Evolutionary conservation across 768 basidiomycete genomes (phyloP).

Genomic region (Suillus alpinus): DNA sequence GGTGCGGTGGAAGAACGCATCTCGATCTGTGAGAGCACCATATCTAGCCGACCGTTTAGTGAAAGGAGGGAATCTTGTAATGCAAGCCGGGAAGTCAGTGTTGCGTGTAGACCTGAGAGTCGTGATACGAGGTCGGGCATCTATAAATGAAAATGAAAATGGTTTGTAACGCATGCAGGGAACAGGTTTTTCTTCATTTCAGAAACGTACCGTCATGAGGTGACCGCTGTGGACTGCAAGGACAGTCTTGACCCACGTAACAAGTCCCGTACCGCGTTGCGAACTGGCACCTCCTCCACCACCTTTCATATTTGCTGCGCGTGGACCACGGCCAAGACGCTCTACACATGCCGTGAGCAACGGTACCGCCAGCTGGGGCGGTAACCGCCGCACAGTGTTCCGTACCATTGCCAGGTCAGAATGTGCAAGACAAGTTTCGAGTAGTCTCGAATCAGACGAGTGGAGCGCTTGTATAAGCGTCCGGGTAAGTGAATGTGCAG

Average conservation of each 20-base stretch:
- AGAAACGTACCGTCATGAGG: conserved; percentile 83
- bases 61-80: conserved; percentile 84
- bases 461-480: conserved; percentile 96
- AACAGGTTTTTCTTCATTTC: not conserved
- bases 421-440: conserved; percentile 86
- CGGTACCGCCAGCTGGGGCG: conserved; percentile 82
- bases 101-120: conserved; percentile 80
- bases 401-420: conserved; percentile 78
- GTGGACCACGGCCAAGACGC: conserved; percentile 72
- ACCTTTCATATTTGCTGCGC: conserved; percentile 71
- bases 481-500: conserved; percentile 85
- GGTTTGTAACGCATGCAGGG: not conserved
- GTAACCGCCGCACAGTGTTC: conserved; percentile 84
- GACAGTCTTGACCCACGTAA: conserved; percentile 79
- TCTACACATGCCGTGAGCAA: conserved; percentile 88
- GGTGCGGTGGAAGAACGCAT: conserved; percentile 76
- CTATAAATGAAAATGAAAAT: conserved; percentile 38
- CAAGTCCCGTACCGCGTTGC: conserved; percentile 67
- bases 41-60: conserved; percentile 86
- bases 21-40: conserved; percentile 92
- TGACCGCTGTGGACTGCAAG: conserved; percentile 85
- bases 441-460: conserved; percentile 82
- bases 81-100: conserved; percentile 73
- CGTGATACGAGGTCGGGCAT: conserved; percentile 90
- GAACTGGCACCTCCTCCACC: conserved; percentile 78